phyloP scores from a whole-genome alignment of 176 grass and related monocot species.

The Aegilops sharonensis region DNA sequence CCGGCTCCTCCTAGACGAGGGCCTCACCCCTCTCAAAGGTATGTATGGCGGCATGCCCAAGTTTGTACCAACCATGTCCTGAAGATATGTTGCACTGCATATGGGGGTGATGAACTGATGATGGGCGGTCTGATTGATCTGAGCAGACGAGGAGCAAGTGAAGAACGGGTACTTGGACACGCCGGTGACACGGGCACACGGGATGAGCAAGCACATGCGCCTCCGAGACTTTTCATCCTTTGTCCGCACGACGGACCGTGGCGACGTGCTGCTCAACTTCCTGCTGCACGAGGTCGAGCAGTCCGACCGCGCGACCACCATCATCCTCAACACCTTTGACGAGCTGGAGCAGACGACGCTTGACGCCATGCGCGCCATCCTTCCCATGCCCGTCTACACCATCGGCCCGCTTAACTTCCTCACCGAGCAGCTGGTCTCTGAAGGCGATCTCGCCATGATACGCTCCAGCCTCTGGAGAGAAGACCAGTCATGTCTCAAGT shows the following conservation, averaged over 20 bases:
- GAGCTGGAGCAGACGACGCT: background rate
- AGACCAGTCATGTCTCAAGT: constrained; percentile 2
- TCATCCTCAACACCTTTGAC: background rate
- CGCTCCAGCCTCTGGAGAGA: constrained; percentile 23
- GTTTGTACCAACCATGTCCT: too few species aligned
- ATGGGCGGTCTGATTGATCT: background rate
- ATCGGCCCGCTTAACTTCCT: background rate
- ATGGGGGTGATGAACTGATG: too few species aligned
- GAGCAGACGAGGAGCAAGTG: background rate
- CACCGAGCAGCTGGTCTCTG: background rate
- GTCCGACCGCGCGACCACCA: background rate
- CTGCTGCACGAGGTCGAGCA: background rate
- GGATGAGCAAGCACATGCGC: background rate
- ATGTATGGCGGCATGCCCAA: too few species aligned
- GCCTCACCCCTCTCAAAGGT: background rate
- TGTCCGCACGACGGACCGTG: background rate
- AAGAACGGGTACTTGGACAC: background rate
- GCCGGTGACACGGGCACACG: background rate
- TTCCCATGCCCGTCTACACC: background rate
- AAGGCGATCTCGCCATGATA: background rate
- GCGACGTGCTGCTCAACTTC: background rate
- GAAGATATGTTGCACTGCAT: too few species aligned
- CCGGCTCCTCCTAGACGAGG: background rate
- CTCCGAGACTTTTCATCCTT: background rate
- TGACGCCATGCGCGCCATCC: background rate